Percentiles rank a stretch among this genome's conserved stretches.
These are phyloP conservation scores for Mortierella sp. DNA, from an alignment of 371 early-diverging fungal genomes.

Conservation along the genomic window DNA sequence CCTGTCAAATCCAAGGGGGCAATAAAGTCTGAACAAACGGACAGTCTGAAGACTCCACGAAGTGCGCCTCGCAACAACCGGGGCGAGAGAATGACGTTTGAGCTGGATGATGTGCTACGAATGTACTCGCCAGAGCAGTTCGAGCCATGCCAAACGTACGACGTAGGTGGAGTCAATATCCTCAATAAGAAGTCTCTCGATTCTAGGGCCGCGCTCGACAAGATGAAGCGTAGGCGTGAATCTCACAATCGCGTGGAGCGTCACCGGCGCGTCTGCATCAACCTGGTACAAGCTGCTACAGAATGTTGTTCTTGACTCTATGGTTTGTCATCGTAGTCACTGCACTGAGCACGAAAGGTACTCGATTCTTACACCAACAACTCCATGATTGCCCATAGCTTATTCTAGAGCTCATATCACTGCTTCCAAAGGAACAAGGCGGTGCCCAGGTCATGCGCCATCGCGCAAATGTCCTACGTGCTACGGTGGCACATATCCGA, in stretches of 20 bases:
- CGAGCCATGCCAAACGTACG: constrained; percentile 56
- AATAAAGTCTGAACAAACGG: background rate
- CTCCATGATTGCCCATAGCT: constrained; percentile 7
- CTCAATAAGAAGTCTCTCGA: constrained; percentile 75
- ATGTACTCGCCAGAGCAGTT: constrained; percentile 42
- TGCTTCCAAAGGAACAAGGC: constrained; percentile 31
- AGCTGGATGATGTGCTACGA: constrained; percentile 40
- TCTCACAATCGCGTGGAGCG: constrained; percentile 81
- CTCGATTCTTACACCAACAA: too few relatives aligned
- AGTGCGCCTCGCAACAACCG: constrained; percentile 3
- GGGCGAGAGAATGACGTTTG: constrained; percentile 33
- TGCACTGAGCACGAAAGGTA: background rate
- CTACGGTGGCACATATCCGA: constrained; percentile 60
- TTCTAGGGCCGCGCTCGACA: constrained; percentile 75
- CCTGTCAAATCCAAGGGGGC: too few relatives aligned
- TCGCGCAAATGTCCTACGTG: constrained; percentile 59
- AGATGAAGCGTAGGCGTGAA: constrained; percentile 74
- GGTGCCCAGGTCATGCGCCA: constrained; percentile 53
- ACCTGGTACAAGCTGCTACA: constrained; percentile 57
- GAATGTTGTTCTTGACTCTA: too few relatives aligned
- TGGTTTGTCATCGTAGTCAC: too few relatives aligned
- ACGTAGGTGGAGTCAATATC: constrained; percentile 66
- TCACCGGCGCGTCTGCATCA: constrained; percentile 76
- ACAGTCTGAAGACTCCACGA: background rate
- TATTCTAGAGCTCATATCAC: constrained; percentile 26